Base-by-base conservation (phyloP, 768 basidiomycete genomes). In the Agaricus blazei region DNA sequence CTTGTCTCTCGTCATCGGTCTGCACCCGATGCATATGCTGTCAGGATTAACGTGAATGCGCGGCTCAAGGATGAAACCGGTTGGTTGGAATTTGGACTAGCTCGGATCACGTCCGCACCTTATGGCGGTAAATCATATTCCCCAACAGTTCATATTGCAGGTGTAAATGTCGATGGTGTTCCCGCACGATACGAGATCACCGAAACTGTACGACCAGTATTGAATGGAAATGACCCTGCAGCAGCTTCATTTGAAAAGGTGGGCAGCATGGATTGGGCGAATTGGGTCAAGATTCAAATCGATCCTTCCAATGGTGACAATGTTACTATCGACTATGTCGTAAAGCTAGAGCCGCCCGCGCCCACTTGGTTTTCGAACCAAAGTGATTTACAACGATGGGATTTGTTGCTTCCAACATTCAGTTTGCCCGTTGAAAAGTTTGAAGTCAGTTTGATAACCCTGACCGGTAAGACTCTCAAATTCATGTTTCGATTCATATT, bases 1-100 rank as follows among this genome's bases (percentile, higher is more conserved):
- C 72, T 88, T 45, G 62, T 69, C 15, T 60, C 64, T 43, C 65
- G 64, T 31, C 61, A 59, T 28, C 57, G 62, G 38, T 54, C 56
- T 34, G 62, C 72, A 23, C 74, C 78, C 9, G 67, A 72, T 37
- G 74, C 75, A 36, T 87, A 90, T 60, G 84, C 80, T 19, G 86
- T 89, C 46, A 76, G 79, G 26, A 60, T 87, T 19, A 68, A 59
- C 51, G 66, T 89, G 26, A 79, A 80, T 42, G 79, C 81, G 8
- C 86, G 85, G 19, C 68, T 74, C 12, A 76, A 83, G 34, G 63
- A 72, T n/a, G 81, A 81, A 53, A 78, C 81, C n/a, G 86, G 85
- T 49, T 87, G 82, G 83, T 71, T 91, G 19, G 88, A 90, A 65
- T 90, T 91, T 62, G 88, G 87, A 27, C 71, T 91, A 48, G 83